phyloP scores from a whole-genome alignment of 768 basidiomycete species.

The Serendipita sp. region DNA sequence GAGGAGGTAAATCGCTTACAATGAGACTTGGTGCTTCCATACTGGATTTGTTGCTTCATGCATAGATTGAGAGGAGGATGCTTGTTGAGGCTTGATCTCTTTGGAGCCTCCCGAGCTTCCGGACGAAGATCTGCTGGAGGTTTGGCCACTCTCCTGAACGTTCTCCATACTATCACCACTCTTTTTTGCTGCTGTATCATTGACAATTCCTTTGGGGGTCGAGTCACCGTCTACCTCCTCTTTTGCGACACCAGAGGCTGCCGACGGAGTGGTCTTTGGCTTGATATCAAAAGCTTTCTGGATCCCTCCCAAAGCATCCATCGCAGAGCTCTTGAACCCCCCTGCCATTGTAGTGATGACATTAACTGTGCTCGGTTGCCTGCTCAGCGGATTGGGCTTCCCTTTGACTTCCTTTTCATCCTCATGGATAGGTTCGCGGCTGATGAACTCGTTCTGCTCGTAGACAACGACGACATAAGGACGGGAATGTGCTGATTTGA shows the following conservation, averaged over 20 bases:
- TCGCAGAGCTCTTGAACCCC: background rate
- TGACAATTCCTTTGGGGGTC: constrained; percentile 33
- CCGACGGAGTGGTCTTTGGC: background rate
- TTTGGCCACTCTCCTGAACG: background rate
- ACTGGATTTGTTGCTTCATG: constrained; percentile 62
- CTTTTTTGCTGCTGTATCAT: constrained; percentile 29
- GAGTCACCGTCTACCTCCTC: background rate
- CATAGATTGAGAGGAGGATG: background rate
- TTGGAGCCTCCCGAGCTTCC: constrained; percentile 3
- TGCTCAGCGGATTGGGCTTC: constrained; percentile 38
- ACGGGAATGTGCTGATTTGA: constrained; percentile 42
- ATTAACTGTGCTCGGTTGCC: background rate
- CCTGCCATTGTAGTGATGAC: background rate
- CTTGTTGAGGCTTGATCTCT: background rate
- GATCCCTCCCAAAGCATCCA: background rate
- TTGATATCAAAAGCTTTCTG: constrained; percentile 3
- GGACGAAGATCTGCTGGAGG: background rate
- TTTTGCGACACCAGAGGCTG: too few species aligned
- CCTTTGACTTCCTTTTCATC: constrained; percentile 81
- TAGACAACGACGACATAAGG: constrained; percentile 97
- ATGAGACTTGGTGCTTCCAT: constrained; percentile 98
- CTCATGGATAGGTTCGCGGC: constrained; percentile 73
- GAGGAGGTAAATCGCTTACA: constrained; percentile 42
- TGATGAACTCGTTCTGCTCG: constrained; percentile 97
- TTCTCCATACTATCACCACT: background rate